phyloP scores from a whole-genome alignment of 116 monocot species.

The Phalaenopsis hybrid region DNA sequence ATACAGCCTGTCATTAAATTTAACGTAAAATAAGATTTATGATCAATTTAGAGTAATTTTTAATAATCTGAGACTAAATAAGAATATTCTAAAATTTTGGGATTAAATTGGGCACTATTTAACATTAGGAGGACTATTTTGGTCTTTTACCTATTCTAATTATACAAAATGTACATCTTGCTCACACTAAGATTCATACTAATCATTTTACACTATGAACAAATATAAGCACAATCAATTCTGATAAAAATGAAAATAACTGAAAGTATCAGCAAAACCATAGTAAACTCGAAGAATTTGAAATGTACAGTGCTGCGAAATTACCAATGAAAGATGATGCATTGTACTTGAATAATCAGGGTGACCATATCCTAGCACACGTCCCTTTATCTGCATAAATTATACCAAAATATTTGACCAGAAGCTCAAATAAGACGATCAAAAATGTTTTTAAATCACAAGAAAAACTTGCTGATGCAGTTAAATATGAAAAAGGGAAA shows the following conservation, averaged over 20 bases:
- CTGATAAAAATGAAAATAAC: not conserved
- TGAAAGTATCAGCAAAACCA: not conserved
- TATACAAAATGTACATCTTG: not conserved
- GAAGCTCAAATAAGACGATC: not conserved
- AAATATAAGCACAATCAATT: not conserved
- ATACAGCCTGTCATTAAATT: too few relatives aligned
- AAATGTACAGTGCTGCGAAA: not conserved
- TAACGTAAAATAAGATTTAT: too few relatives aligned
- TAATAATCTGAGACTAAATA: too few relatives aligned
- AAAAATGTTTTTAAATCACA: constrained; percentile 3
- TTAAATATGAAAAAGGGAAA: not conserved
- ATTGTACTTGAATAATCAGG: constrained; percentile 86
- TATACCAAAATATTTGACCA: not conserved
- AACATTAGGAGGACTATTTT: too few relatives aligned
- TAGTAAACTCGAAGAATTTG: not conserved
- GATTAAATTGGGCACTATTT: too few relatives aligned
- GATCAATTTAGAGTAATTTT: too few relatives aligned
- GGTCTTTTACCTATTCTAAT: too few relatives aligned
- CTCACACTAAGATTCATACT: not conserved
- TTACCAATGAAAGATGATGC: constrained; percentile 91
- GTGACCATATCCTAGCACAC: constrained; percentile 68
- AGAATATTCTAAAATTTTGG: too few relatives aligned
- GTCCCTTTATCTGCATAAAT: constrained; percentile 73
- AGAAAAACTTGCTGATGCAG: constrained; percentile 1
- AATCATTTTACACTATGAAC: not conserved